Conservation (phyloP, 2,329 filamentous ascomycete species). For the Talaromyces sp. region DNA sequence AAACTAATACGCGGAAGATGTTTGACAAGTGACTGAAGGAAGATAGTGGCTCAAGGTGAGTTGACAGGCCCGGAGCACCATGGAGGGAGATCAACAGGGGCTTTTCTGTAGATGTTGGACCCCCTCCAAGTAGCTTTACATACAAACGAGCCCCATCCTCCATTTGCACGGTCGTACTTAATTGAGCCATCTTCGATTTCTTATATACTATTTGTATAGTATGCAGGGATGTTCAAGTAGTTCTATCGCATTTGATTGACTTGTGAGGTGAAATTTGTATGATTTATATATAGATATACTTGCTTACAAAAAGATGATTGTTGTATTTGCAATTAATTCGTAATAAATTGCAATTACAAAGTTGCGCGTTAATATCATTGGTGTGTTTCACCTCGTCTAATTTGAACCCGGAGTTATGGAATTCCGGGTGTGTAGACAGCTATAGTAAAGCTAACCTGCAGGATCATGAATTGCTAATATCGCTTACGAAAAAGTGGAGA, state of each 20-base stretch:
- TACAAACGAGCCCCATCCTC: conserved; percentile 1
- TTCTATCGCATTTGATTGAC: neutral
- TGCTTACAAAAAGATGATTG: neutral
- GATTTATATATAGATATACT: neutral
- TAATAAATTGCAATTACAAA: neutral
- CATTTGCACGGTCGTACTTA: neutral
- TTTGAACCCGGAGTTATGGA: neutral
- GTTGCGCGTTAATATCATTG: neutral
- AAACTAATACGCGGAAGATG: neutral
- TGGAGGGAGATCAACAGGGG: neutral
- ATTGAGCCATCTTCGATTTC: neutral
- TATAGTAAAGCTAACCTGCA: neutral
- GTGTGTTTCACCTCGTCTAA: neutral
- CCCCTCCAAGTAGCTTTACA: conserved; percentile 2
- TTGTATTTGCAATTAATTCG: neutral
- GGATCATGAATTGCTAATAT: neutral
- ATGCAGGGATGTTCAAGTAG: neutral
- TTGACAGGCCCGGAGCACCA: conserved; percentile 1
- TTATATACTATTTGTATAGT: neutral
- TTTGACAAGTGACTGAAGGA: neutral
- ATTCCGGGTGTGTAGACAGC: neutral
- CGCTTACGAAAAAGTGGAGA: neutral
- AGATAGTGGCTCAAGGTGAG: neutral
- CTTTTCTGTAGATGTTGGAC: neutral
- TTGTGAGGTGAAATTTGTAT: neutral